Conservation (phyloP, 495 filamentous ascomycete species). For the Neurospora sublineolata region DNA sequence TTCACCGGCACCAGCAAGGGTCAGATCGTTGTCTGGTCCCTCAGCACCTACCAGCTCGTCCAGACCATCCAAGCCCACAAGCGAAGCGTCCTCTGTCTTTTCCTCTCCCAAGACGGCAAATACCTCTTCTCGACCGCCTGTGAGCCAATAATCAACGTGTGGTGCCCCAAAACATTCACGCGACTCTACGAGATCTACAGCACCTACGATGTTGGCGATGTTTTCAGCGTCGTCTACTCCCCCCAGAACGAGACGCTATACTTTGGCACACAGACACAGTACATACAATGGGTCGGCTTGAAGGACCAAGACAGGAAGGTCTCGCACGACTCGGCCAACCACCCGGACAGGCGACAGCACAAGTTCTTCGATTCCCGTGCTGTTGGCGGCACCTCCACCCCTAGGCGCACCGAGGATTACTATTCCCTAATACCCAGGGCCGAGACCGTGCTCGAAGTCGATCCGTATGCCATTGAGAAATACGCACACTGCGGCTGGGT, state of each 20-base stretch:
- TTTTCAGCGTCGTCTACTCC: slow-evolving; percentile 87
- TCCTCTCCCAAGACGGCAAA: slow-evolving; percentile 57
- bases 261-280: slow-evolving; percentile 88
- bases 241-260: slow-evolving; percentile 67
- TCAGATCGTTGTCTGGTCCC: slow-evolving; percentile 81
- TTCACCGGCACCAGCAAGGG: slow-evolving; percentile 87
- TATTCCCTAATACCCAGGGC: slow-evolving; percentile 42
- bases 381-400: slow-evolving; percentile 66
- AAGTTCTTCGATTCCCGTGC: slow-evolving; percentile 90
- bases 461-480: slow-evolving; percentile 65
- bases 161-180: slow-evolving; percentile 34
- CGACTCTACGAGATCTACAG: slow-evolving; percentile 83
- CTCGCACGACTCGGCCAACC: slow-evolving; percentile 50
- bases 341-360: slow-evolving; percentile 74
- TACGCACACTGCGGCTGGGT: slow-evolving; percentile 94
- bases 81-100: slow-evolving; percentile 79
- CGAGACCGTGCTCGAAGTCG: slow-evolving; percentile 62
- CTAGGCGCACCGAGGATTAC: slow-evolving; percentile 44
- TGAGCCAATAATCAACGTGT: slow-evolving; percentile 84
- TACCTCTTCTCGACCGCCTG: slow-evolving; percentile 88
- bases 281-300: slow-evolving; percentile 59
- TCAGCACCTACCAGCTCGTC: slow-evolving; percentile 72
- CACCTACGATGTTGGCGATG: slow-evolving; percentile 87
- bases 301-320: slow-evolving; percentile 38
- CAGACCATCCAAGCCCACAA: slow-evolving; percentile 72